These are phyloP conservation scores for Teratosphaeria nubilosa DNA, from an alignment of 2,329 filamentous ascomycete genomes.

Conservation along the genomic window DNA sequence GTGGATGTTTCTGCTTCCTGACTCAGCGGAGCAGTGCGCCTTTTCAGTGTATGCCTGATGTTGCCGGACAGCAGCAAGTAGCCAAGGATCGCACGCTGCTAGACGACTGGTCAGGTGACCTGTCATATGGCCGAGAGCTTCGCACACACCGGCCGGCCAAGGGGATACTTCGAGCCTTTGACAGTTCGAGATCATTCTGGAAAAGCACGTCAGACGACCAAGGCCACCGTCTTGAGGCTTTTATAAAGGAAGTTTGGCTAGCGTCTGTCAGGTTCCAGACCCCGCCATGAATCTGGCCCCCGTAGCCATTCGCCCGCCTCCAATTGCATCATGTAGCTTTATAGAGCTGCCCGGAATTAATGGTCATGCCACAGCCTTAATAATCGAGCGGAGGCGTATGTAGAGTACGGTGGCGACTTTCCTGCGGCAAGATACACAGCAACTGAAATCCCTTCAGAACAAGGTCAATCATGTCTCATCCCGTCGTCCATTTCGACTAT, in stretches of 20 bases:
- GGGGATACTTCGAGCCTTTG: neutral
- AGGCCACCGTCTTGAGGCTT: neutral
- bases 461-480: constrained; percentile 6
- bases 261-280: neutral
- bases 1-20: neutral
- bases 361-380: neutral
- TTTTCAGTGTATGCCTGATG: neutral
- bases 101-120: neutral
- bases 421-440: neutral
- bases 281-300: neutral
- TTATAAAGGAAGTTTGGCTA: neutral
- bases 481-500: constrained; percentile 22
- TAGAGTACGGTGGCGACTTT: neutral
- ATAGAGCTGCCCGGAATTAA: neutral
- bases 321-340: neutral
- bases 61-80: neutral
- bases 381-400: neutral
- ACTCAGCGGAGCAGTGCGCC: neutral
- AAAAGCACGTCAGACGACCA: neutral
- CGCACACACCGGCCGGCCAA: neutral
- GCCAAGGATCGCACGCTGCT: neutral
- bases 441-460: neutral
- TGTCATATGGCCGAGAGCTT: neutral
- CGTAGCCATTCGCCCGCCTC: neutral
- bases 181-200: neutral